phyloP scores from a whole-genome alignment of 768 basidiomycete genomes.

The Boletus subcaerulescens region DNA sequence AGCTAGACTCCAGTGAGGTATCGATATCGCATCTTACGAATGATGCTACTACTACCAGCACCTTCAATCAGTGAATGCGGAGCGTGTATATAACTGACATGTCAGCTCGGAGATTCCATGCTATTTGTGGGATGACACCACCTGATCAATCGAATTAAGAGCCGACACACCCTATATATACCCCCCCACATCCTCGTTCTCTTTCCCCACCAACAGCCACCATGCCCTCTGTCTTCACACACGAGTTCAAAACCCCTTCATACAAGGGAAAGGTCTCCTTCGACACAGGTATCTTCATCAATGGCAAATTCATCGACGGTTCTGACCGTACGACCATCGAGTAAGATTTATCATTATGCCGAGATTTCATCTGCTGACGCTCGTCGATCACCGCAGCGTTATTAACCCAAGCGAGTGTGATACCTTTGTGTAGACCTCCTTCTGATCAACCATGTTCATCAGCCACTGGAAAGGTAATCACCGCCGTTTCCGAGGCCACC shows the following conservation, averaged over 20 bases:
- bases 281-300: slow-evolving; percentile 69
- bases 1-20: too few species aligned
- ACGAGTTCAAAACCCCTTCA: slow-evolving; percentile 50
- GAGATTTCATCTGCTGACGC: not conserved
- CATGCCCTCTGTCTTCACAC: slow-evolving; percentile 44
- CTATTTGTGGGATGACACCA: not conserved
- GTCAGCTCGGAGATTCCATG: too few species aligned
- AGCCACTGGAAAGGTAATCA: slow-evolving; percentile 66
- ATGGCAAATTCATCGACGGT: slow-evolving; percentile 62
- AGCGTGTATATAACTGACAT: too few species aligned
- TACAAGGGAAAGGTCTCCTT: slow-evolving; percentile 60
- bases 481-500: slow-evolving; percentile 53
- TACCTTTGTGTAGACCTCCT: not conserved
- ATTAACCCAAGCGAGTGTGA: slow-evolving; percentile 49
- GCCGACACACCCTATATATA: slow-evolving; percentile 16
- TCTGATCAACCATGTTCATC: not conserved
- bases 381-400: slow-evolving; percentile 37
- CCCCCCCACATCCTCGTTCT: not conserved
- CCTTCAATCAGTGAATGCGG: too few species aligned
- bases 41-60: too few species aligned
- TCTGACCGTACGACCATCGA: slow-evolving; percentile 60
- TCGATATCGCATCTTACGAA: too few species aligned
- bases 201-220: slow-evolving; percentile 5
- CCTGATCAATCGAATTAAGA: not conserved
- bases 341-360: too few species aligned